Evolutionary conservation across 2,329 filamentous ascomycete genomes (phyloP).

Genomic region (Fusarium circinatum): DNA sequence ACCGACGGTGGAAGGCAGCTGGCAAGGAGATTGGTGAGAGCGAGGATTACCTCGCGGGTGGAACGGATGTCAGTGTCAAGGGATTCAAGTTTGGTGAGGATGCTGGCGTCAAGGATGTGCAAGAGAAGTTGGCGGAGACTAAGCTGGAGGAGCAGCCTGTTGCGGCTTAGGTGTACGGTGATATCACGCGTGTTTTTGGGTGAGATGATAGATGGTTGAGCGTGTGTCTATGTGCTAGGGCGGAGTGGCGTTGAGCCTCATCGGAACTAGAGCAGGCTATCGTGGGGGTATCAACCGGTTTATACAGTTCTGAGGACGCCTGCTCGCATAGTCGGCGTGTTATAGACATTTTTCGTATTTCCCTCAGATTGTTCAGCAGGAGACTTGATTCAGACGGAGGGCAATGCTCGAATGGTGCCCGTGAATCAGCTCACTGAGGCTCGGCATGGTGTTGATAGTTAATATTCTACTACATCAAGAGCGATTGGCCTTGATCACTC

Average conservation of each 20-base stretch:
- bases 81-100: conserved; percentile 46
- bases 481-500: not conserved
- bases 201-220: not conserved
- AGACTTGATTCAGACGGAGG: not conserved
- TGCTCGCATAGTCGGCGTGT: not conserved
- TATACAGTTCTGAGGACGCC: not conserved
- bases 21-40: conserved; percentile 87
- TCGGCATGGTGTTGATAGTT: not conserved
- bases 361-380: not conserved
- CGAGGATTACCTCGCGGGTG: conserved; percentile 86
- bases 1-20: conserved; percentile 78
- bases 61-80: conserved; percentile 49
- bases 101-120: conserved; percentile 36
- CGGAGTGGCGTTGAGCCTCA: not conserved
- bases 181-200: not conserved
- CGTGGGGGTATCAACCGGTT: not conserved
- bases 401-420: not conserved
- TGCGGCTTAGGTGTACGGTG: conserved; percentile 13
- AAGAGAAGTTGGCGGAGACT: conserved; percentile 44
- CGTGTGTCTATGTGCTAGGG: not conserved
- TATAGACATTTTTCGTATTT: not conserved
- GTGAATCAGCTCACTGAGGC: not conserved
- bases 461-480: not conserved
- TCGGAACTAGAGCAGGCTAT: not conserved
- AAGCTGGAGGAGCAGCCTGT: conserved; percentile 43